Conservation (phyloP, 2,329 filamentous ascomycete species). For the Endocalyx cinctus region DNA sequence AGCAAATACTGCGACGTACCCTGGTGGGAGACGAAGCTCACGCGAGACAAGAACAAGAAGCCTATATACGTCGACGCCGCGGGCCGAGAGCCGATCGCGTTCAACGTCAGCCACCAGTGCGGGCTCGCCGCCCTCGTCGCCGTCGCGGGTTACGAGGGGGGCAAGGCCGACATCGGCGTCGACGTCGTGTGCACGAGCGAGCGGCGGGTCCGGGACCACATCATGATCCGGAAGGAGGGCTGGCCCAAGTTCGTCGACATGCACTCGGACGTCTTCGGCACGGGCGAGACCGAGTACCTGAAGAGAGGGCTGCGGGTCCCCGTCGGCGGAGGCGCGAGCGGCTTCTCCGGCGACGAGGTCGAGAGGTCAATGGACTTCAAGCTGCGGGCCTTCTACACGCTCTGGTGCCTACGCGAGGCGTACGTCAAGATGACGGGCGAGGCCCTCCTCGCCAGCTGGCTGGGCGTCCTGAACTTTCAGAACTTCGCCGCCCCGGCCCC, state of each 20-base stretch:
- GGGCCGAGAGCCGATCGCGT: constrained; percentile 46
- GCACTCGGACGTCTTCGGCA: constrained; percentile 65
- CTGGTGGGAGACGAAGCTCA: constrained; percentile 56
- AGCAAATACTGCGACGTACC: constrained; percentile 51
- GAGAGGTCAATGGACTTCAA: constrained; percentile 51
- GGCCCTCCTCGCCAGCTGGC: constrained; percentile 69
- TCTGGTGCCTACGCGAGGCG: constrained; percentile 76
- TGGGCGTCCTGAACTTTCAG: constrained; percentile 65
- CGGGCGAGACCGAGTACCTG: constrained; percentile 58
- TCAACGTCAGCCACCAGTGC: constrained; percentile 77
- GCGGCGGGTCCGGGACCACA: constrained; percentile 56
- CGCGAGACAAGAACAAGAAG: constrained; percentile 51
- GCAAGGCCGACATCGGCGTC: constrained; percentile 55
- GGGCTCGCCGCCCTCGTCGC: constrained; percentile 68
- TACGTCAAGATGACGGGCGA: constrained; percentile 83
- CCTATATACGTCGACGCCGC: constrained; percentile 47
- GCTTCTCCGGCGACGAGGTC: constrained; percentile 15
- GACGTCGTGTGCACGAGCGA: constrained; percentile 75
- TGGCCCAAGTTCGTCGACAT: constrained; percentile 67
- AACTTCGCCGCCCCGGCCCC: constrained; percentile 52
- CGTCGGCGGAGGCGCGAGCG: constrained; percentile 12
- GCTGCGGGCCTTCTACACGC: constrained; percentile 68
- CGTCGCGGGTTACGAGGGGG: constrained; percentile 29
- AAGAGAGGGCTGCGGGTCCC: constrained; percentile 37
- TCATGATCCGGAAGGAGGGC: constrained; percentile 49